These are phyloP conservation scores for Acer campestre DNA, from an alignment of 345 rosid genomes.

Conservation along the genomic window DNA sequence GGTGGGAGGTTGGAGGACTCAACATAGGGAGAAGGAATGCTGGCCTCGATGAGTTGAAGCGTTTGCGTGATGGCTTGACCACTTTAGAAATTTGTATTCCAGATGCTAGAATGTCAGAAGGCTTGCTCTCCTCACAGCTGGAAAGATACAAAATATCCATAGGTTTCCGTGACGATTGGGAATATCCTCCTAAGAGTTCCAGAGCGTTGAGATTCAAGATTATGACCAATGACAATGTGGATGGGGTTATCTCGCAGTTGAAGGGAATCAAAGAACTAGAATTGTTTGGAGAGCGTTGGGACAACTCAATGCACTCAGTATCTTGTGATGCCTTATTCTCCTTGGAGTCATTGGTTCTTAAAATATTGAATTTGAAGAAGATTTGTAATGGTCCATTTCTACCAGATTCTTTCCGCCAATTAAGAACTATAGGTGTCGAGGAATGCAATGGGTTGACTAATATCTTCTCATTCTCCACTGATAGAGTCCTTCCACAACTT, in stretches of 20 bases:
- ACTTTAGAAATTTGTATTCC: constrained; percentile 12
- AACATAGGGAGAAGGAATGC: background rate
- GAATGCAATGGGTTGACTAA: too few relatives aligned
- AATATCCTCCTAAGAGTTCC: background rate
- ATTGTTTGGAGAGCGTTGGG: background rate
- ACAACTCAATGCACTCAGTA: background rate
- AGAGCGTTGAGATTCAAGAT: background rate
- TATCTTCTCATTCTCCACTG: too few relatives aligned
- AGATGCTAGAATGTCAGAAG: background rate
- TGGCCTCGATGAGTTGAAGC: constrained; percentile 23
- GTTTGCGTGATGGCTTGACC: constrained; percentile 7
- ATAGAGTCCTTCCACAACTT: too few relatives aligned
- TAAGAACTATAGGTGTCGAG: too few relatives aligned
- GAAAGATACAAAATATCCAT: background rate
- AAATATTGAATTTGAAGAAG: too few relatives aligned
- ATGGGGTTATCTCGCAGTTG: background rate
- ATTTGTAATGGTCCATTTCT: too few relatives aligned
- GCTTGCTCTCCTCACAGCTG: too few relatives aligned
- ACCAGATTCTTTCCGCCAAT: too few relatives aligned
- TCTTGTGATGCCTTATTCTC: too few relatives aligned
- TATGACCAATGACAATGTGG: too few relatives aligned
- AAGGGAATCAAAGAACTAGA: background rate
- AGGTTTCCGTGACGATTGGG: background rate
- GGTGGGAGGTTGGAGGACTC: constrained; percentile 22
- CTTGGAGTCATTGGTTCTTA: too few relatives aligned